Evolutionary conservation across 108 stramenopile genomes (phyloP).

Genomic region (Nannochloropsis oceanica): DNA sequence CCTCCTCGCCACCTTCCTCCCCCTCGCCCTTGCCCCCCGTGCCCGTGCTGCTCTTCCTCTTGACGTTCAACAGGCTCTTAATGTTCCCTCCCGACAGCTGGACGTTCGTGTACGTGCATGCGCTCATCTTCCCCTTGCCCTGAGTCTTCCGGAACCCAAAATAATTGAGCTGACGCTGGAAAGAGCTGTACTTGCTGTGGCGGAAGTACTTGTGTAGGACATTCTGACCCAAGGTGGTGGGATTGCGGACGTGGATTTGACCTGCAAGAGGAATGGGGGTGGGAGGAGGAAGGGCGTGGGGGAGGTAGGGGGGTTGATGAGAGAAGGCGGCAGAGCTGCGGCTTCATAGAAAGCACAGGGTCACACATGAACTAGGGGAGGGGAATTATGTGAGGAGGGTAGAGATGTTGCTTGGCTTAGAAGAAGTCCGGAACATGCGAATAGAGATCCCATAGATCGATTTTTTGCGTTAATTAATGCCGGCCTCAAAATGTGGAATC

Average conservation of each 20-base stretch:
- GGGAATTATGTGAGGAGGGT: too few species aligned
- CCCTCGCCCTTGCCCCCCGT: background rate
- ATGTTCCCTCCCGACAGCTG: background rate
- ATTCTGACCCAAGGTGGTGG: background rate
- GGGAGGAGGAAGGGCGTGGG: background rate
- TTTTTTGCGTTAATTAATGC: too few species aligned
- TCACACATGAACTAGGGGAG: background rate
- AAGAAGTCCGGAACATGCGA: too few species aligned
- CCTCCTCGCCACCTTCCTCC: background rate
- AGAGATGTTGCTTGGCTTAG: too few species aligned
- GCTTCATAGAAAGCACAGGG: background rate
- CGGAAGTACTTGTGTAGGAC: slow-evolving; percentile 3
- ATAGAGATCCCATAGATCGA: too few species aligned
- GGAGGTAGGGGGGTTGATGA: background rate
- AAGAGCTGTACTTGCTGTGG: slow-evolving; percentile 25
- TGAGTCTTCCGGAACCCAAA: slow-evolving; percentile 40
- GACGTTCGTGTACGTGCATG: background rate
- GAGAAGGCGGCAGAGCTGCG: background rate
- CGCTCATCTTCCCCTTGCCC: background rate
- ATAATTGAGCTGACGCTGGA: slow-evolving; percentile 47
- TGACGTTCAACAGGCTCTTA: background rate
- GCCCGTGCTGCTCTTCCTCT: background rate
- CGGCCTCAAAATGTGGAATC: too few species aligned
- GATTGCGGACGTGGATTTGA: background rate
- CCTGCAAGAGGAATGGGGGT: background rate